These are phyloP conservation scores for Fusarium sp. DNA, from an alignment of 2,329 filamentous ascomycete species.

Conservation along the genomic window DNA sequence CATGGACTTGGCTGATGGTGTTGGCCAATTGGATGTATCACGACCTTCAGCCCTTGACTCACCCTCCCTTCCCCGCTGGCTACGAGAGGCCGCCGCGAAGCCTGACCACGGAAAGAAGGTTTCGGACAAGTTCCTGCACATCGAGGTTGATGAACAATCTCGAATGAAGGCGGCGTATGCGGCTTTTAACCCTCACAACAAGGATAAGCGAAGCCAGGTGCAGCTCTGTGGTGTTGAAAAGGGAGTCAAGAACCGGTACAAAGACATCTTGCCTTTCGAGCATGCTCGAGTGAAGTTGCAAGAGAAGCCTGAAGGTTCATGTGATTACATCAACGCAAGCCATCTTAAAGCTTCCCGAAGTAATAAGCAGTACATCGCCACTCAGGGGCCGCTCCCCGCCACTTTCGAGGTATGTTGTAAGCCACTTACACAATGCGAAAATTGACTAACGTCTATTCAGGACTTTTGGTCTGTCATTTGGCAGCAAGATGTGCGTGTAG, in stretches of 20 bases:
- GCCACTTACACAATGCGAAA: not conserved
- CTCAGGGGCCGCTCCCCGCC: slow-evolving; percentile 89
- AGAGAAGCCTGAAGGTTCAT: slow-evolving; percentile 70
- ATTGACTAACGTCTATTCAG: slow-evolving; percentile 56
- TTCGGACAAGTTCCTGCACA: slow-evolving; percentile 82
- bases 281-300: slow-evolving; percentile 87
- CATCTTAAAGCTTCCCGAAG: slow-evolving; percentile 82
- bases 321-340: slow-evolving; percentile 97
- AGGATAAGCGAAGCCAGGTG: slow-evolving; percentile 53
- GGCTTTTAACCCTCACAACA: slow-evolving; percentile 54
- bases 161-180: slow-evolving; percentile 87
- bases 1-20: slow-evolving; percentile 91
- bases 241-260: slow-evolving; percentile 94
- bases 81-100: slow-evolving; percentile 72
- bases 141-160: slow-evolving; percentile 86
- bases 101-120: slow-evolving; percentile 81
- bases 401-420: slow-evolving; percentile 81
- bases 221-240: slow-evolving; percentile 94
- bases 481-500: slow-evolving; percentile 94
- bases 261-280: slow-evolving; percentile 96
- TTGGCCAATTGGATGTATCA: slow-evolving; percentile 77
- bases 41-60: slow-evolving; percentile 57
- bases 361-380: slow-evolving; percentile 94
- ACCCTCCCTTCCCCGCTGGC: slow-evolving; percentile 76
- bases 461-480: slow-evolving; percentile 98